Evolutionary conservation across 202 grass and related monocot species (phyloP).

Genomic region (Carex arenaria): DNA sequence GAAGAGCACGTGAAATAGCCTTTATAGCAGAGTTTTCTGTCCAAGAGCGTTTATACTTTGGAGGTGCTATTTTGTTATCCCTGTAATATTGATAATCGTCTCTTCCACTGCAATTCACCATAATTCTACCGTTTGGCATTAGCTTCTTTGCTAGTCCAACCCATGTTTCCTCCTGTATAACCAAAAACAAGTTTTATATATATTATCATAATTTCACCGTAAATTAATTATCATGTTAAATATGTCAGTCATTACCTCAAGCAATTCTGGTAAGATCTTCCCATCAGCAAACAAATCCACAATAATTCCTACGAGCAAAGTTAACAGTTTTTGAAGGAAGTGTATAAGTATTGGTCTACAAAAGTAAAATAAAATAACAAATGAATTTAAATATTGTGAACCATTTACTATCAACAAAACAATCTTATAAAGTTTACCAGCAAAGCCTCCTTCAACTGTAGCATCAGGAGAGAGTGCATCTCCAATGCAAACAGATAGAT

Average conservation of each 20-base stretch:
- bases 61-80: conserved; percentile 29
- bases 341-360: no score
- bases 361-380: no score
- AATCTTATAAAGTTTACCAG: conserved; percentile 47
- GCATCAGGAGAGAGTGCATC: conserved; percentile 85
- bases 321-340: no score
- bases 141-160: conserved; percentile 65
- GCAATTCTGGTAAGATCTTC: conserved; percentile 66
- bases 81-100: conserved; percentile 47
- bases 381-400: background rate
- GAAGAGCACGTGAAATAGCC: conserved; percentile 64
- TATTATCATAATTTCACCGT: background rate
- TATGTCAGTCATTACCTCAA: conserved; percentile 43
- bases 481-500: conserved; percentile 60
- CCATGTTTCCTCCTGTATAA: conserved; percentile 61
- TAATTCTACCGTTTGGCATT: conserved; percentile 75
- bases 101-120: conserved; percentile 79
- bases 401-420: conserved; percentile 9
- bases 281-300: conserved; percentile 91
- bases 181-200: conserved; percentile 11
- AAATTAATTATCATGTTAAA: background rate
- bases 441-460: conserved; percentile 70
- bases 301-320: conserved; percentile 52
- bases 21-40: conserved; percentile 69
- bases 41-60: conserved; percentile 28